Base-by-base conservation (phyloP, 2,329 filamentous ascomycete species). In the Fusarium secorum region DNA sequence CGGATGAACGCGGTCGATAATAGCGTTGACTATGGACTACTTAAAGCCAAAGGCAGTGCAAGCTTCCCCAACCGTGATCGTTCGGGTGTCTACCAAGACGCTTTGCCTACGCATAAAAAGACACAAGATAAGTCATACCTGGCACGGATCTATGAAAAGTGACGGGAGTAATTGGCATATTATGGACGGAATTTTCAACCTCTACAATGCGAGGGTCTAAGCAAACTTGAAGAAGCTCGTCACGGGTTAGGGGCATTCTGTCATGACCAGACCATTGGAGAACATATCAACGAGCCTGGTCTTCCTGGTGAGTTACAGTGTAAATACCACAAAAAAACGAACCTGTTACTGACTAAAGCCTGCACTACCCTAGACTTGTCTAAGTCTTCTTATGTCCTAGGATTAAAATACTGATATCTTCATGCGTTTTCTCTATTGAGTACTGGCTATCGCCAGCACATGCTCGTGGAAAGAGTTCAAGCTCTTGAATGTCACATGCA, bases 401-500 rank as follows among this genome's bases (percentile, higher is more conserved):
- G 15, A 10, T 14, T 15, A 5, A 13, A 49, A 35, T 15, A 11
- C 11, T 24, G 3, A 11, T 5, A 32, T 14, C 8, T 20, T 14
- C 18, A 7, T n/a, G 10, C 11, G 5, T 63, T 71, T 10, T 73
- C 73, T 10, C 70, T 87, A 33, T 61, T 82, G 28, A 70, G 71
- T 17, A 84, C 82, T 1, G 87, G 88, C 0, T 75, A 80, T 4
- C 85, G 86, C 24, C 76, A 82, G 3, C 81, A 85, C 8, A 83
- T 91, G 82, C 83, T 91, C 15, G 79, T n/a, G 82, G 0, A 82
- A 87, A 36, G 89, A 88, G 4, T 86, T 92, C 56, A 73, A 77
- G 22, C 0, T 11, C 18, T 24, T 1, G 22, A 26, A 3, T 13
- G 14, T 26, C 32, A 52, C 22, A 52, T 38, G 48, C 14, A 36